Evolutionary conservation across 768 basidiomycete species (phyloP).

Genomic region (Cystofilobasidium macerans): DNA sequence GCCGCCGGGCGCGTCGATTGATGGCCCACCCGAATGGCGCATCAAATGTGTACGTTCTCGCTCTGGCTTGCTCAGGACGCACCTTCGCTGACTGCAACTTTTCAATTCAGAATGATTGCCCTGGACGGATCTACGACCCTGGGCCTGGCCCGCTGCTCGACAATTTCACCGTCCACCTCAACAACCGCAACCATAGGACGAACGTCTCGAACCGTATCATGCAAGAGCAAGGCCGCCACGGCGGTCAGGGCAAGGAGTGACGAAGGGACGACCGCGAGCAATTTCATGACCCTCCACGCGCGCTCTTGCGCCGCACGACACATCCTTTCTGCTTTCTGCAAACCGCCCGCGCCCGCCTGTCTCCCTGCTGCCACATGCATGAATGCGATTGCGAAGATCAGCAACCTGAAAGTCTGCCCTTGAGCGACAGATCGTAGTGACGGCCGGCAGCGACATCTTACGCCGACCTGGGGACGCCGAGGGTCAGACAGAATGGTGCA

Average conservation of each 20-base stretch:
- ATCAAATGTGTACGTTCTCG: conserved; percentile 54
- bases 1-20: conserved; percentile 32
- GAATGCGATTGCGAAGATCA: too few relatives aligned
- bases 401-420: too few relatives aligned
- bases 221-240: neutral
- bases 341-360: too few relatives aligned
- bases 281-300: too few relatives aligned
- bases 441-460: too few relatives aligned
- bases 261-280: too few relatives aligned
- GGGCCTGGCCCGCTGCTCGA: conserved; percentile 74
- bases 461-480: too few relatives aligned
- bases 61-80: neutral
- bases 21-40: conserved; percentile 56
- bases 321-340: too few relatives aligned
- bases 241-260: conserved; percentile 44
- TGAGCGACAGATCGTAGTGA: too few relatives aligned
- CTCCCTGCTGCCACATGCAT: too few relatives aligned
- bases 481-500: too few relatives aligned
- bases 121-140: conserved; percentile 86
- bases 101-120: conserved; percentile 51
- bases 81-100: neutral
- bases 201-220: conserved; percentile 29
- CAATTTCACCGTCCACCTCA: conserved; percentile 85
- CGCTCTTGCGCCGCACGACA: too few relatives aligned
- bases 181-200: conserved; percentile 38